Base-by-base conservation (phyloP, 345 rosid genomes). In the Cardamine chenopodiifolia region DNA sequence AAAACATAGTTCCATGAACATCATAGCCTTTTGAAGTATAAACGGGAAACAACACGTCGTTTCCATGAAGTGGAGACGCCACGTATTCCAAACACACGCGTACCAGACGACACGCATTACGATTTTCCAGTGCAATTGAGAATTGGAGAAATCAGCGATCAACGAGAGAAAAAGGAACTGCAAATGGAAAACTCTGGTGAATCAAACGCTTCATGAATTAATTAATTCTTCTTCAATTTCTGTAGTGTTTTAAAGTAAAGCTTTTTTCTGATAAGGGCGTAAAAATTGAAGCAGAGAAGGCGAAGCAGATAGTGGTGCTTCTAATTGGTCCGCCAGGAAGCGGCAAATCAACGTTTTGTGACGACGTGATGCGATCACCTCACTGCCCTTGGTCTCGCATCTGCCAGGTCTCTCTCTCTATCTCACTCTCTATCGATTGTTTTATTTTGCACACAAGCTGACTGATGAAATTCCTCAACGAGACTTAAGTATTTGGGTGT, bases 311-410 rank as follows among this genome's bases (percentile, higher is more conserved):
- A 22, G 73, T 87, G 60, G 83, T 82, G 66, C 15, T 95, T 31
- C 69, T 92, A 68, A 83, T 88, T 15, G 97, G 97, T 15, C 88
- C 97, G 0, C 99, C 97, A 5, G 97, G 97, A 9, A 95, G 99
- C 74, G 99, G 97, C 20, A 95, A 95, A 78, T 90, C 99, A 75
- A 90, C 97, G 25, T 90, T 95, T 76, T 85, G 96, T 62, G 93
- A 95, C 20, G 66, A 76, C 74, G 88, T 90, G 7, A 81, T 90
- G 78, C 66, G 81, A 11, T 85, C 86, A 57, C 80, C 96, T 25
- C 70, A 79, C 3, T 82, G 97, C 10, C 80, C 93, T 17, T 92
- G 97, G 99, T 79, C 73, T 71, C 99, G 99, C 70, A 40, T 94
- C 62, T 95, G 97, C 61, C 97, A 95, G 97, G 99, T 94, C 12